Evolutionary conservation across 345 rosid species (phyloP), one percentile per base, ranked within the genome.

Genomic region (Corymbia maculata): DNA sequence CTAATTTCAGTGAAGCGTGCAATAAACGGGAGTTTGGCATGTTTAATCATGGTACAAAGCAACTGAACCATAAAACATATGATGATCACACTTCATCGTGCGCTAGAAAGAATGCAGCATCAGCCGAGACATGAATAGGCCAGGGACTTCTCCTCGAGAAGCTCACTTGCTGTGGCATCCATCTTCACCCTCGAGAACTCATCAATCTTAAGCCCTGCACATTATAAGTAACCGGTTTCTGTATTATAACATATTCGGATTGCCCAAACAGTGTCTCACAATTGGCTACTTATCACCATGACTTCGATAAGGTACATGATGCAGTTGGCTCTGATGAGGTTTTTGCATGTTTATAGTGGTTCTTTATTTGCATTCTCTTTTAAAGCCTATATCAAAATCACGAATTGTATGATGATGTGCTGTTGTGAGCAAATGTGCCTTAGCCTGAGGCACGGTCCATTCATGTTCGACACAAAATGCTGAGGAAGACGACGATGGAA

Each of bases 161-260:
- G 95, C 92, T 97, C 99, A 85, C 92, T 90, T 1, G 95, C 95
- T 2, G 99, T 94, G 19, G 92, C 94, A 87, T 96, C 97, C 98
- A 97, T 93, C 93, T 92, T 95, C 22, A 52, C 84, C 93, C 97
- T 95, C 5, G 98, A 95, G 79, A 96, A 94, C 90, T 93, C 94
- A 24, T 96, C 97, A 30, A 95, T 91, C 87, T 90, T 84, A 13
- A 97, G 95, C 66, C 97, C 97, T 95, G 86, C 30, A 42, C 21
- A 2, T 19, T 9, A 42, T 75, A 75, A 17, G 0, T 42, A 4
- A 19, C 28, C 49, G 14, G 13, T 75, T 42, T 75, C 28, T 70
- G 49, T 42, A 1, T 42, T 2, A 75, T 26, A 19, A 19, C 15
- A 75, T 75, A 75, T 5, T 19, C 26, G 9, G 45, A 42, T 70